Evolutionary conservation across 805 yeast species (phyloP).

Genomic region (Candida gorgasii): DNA sequence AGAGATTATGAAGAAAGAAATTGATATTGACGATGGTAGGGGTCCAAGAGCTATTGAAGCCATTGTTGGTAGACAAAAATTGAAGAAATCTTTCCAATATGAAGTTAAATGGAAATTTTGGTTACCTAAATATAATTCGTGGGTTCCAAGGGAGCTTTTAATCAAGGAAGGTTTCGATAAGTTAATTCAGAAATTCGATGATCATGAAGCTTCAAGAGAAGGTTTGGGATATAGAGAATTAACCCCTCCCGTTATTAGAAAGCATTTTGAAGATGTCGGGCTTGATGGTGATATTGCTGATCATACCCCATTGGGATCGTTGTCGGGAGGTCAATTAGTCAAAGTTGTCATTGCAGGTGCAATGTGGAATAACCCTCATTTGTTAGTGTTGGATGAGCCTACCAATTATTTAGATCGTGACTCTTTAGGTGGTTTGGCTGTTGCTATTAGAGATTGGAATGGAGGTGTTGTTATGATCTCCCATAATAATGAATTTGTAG

Average conservation of each 20-base stretch:
- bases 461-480: conserved; percentile 99
- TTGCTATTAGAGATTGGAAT: conserved; percentile 96
- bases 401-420: conserved; percentile 98
- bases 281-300: conserved; percentile 98
- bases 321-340: conserved; percentile 97
- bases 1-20: conserved; percentile 71
- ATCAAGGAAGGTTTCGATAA: conserved; percentile 59
- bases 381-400: conserved; percentile 95
- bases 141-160: conserved; percentile 85
- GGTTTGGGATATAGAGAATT: conserved; percentile 53
- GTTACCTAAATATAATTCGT: conserved; percentile 90
- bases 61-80: conserved; percentile 94
- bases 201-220: conserved; percentile 50
- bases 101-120: conserved; percentile 87
- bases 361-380: conserved; percentile 99
- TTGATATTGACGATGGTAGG: conserved; percentile 82
- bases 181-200: conserved; percentile 46
- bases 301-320: conserved; percentile 94
- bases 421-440: conserved; percentile 94
- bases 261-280: conserved; percentile 97
- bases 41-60: conserved; percentile 91
- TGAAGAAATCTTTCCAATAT: conserved; percentile 95
- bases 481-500: conserved; percentile 94
- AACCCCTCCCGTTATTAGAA: conserved; percentile 86
- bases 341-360: conserved; percentile 99